Percentiles rank a stretch among this genome's conserved stretches.
phyloP scores from a whole-genome alignment of 768 basidiomycete genomes.

The Terana coerulea region DNA sequence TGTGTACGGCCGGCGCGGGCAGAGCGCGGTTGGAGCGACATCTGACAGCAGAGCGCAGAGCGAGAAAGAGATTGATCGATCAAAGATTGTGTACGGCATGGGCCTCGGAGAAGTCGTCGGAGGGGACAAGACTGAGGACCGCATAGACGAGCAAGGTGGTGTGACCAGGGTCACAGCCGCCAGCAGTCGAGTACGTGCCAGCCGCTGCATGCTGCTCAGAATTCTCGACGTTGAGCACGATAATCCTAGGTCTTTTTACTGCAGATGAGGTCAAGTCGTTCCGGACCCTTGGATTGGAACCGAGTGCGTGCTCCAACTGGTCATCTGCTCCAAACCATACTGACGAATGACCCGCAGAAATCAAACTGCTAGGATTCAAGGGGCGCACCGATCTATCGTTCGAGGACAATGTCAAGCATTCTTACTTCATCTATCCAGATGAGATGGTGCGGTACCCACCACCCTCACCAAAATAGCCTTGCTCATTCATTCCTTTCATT shows the following conservation, averaged over 20 bases:
- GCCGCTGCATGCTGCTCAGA: constrained; percentile 12
- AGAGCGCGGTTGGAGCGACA: constrained; percentile 10
- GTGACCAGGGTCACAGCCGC: constrained; percentile 26
- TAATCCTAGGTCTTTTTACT: constrained; percentile 67
- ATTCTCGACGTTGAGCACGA: not conserved
- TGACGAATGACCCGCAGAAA: constrained; percentile 39
- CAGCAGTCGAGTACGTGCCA: constrained; percentile 45
- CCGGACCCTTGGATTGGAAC: constrained; percentile 74
- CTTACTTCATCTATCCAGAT: constrained; percentile 87
- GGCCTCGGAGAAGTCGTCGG: constrained; percentile 34
- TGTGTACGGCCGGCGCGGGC: not conserved
- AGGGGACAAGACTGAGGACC: constrained; percentile 37
- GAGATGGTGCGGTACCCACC: constrained; percentile 59
- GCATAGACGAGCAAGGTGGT: constrained; percentile 22
- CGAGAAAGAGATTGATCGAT: constrained; percentile 31
- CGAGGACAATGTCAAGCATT: constrained; percentile 91
- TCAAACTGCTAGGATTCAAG: constrained; percentile 94
- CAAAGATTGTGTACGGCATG: constrained; percentile 36
- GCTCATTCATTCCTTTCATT: not conserved
- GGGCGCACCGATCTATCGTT: constrained; percentile 62
- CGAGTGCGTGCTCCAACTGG: constrained; percentile 43
- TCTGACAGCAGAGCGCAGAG: constrained; percentile 24
- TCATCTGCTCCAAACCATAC: not conserved
- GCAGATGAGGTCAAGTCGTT: constrained; percentile 80
- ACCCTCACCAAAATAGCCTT: not conserved